Percentiles rank a stretch among this genome's conserved stretches.
These are phyloP conservation scores for Drosera spatulata DNA, from an alignment of 179 eudicot species.

Conservation along the genomic window DNA sequence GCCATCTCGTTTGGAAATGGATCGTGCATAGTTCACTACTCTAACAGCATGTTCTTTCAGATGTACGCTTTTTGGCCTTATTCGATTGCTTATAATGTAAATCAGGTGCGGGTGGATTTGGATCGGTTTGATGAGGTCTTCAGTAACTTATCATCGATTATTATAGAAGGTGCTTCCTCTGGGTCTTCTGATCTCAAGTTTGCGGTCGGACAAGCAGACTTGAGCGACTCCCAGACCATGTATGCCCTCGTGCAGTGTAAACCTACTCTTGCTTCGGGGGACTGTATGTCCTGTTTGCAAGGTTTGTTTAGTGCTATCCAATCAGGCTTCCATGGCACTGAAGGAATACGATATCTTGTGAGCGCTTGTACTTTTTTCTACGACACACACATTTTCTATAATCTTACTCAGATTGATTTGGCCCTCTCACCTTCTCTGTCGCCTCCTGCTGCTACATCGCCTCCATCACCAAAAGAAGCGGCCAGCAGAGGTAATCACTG, in stretches of 20 bases:
- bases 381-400: constrained; percentile 2
- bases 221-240: neutral
- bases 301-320: neutral
- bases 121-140: constrained; percentile 3
- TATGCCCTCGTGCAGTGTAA: constrained; percentile 10
- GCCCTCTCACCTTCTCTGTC: neutral
- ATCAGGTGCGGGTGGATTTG: neutral
- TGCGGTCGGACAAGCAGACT: constrained; percentile 2
- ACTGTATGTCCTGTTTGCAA: constrained; percentile 8
- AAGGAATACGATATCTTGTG: constrained; percentile 5
- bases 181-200: constrained; percentile 1
- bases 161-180: constrained; percentile 1
- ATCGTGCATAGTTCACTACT: constrained; percentile 4
- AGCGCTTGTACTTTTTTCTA: constrained; percentile 9
- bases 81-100: neutral
- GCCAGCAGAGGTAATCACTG: neutral
- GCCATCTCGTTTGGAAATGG: constrained; percentile 10
- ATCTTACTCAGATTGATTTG: neutral
- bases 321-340: constrained; percentile 1
- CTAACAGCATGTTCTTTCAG: neutral
- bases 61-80: constrained; percentile 1
- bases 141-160: neutral
- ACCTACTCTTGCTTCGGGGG: constrained; percentile 5
- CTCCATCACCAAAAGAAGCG: neutral
- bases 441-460: neutral